These are phyloP conservation scores for Malassezia yamatoensis DNA, from an alignment of 1,284 basidiomycete genomes.

Conservation along the genomic window DNA sequence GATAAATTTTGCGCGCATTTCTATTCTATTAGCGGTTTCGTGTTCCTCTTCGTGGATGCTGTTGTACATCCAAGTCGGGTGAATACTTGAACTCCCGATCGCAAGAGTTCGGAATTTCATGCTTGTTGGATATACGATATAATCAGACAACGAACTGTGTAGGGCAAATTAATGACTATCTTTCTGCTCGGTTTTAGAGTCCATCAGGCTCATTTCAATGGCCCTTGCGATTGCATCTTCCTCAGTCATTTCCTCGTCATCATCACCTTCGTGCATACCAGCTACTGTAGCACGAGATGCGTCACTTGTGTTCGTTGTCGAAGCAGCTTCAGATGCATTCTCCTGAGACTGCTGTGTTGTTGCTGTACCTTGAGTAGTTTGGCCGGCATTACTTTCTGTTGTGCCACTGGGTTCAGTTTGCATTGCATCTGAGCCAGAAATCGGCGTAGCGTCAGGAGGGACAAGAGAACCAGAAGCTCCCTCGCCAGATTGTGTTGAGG, in stretches of 20 bases:
- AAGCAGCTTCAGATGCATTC: conserved; percentile 21
- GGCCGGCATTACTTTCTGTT: conserved; percentile 34
- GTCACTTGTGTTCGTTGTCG: background rate
- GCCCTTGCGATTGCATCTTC: conserved; percentile 46
- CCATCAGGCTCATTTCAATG: conserved; percentile 44
- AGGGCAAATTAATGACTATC: too few relatives aligned
- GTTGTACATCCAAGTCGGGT: too few relatives aligned
- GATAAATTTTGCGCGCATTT: too few relatives aligned
- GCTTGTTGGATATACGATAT: too few relatives aligned
- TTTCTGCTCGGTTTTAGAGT: background rate
- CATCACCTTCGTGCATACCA: conserved; percentile 30
- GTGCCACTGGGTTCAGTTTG: conserved; percentile 23
- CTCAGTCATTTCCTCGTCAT: conserved; percentile 47
- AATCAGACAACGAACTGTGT: too few relatives aligned
- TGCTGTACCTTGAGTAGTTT: conserved; percentile 35
- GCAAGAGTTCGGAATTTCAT: too few relatives aligned
- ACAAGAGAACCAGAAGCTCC: conserved; percentile 37
- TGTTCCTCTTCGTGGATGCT: too few relatives aligned
- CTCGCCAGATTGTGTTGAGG: conserved; percentile 28
- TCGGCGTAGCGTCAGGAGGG: conserved; percentile 30
- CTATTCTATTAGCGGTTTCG: too few relatives aligned
- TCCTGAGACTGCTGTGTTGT: conserved; percentile 21
- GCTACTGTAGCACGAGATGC: conserved; percentile 24
- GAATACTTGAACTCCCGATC: too few relatives aligned
- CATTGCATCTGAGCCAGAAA: conserved; percentile 27